These are phyloP conservation scores for Coccomyxa sp. DNA, from an alignment of 139 green algal genomes.

Conservation along the genomic window DNA sequence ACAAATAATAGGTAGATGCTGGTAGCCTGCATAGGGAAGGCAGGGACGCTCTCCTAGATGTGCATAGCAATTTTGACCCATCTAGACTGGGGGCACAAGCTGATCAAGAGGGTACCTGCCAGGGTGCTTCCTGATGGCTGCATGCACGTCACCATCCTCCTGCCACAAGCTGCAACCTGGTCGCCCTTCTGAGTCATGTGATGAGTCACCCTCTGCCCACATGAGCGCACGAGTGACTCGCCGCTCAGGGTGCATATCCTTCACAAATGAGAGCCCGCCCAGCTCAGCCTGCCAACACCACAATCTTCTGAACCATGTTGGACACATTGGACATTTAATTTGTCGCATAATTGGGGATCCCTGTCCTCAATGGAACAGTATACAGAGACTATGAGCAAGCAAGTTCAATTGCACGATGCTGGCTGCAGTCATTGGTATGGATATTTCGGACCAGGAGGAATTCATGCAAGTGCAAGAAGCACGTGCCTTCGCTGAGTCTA, in stretches of 20 bases:
- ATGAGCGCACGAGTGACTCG: constrained; percentile 11
- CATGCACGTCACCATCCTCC: neutral
- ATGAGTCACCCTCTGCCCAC: constrained; percentile 4
- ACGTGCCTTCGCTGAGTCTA: no score
- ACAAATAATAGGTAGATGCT: neutral
- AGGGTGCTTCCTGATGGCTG: constrained; percentile 3
- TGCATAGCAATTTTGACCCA: neutral
- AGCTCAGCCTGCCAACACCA: constrained; percentile 16
- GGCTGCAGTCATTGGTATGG: no score
- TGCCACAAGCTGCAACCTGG: constrained; percentile 12
- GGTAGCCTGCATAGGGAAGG: neutral
- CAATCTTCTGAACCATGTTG: no score
- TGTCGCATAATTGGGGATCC: no score
- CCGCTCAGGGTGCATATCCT: constrained; percentile 65
- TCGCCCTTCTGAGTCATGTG: constrained; percentile 17
- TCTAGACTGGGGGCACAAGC: neutral
- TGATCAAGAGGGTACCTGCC: neutral
- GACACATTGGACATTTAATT: no score
- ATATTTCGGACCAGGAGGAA: no score
- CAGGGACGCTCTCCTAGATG: no score
- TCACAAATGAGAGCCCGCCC: constrained; percentile 32
- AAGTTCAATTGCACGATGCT: no score
- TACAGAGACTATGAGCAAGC: no score
- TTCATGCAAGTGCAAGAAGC: no score
- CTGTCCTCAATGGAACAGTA: no score